Base-by-base conservation (phyloP, 306 rosid species). In the Cicer arietinum region DNA sequence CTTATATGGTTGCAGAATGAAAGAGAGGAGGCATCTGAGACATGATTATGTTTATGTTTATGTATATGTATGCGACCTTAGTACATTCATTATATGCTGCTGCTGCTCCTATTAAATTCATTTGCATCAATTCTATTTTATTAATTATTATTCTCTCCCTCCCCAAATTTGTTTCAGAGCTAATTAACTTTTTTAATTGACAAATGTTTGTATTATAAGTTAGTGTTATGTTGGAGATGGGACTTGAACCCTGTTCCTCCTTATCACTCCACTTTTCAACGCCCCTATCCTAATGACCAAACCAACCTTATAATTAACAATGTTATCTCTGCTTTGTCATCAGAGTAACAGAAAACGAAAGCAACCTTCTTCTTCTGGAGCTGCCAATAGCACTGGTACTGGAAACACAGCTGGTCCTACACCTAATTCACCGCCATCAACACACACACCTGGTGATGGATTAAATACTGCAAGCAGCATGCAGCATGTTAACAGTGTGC, bases 371-470 rank as follows among this genome's bases (percentile, higher is more conserved):
- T 92, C 96, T 67, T 88, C 97, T 78, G 98, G 98, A 74, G 74
- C 93, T 77, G 96, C 91, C 77, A 91, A 91, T 85, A 93, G 98
- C 86, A 93, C 98, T 48, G 97, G 98, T 77, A 93, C 98, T 47
- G 97, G 93, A 86, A 91, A 89, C 81, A 87, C 98, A 45, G 82
- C 83, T 61, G 98, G 91, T 44, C 97, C 92, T 78, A 88, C 97
- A 11, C 88, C 97, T 62, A 89, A 80, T 81, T 93, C 98, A 63
- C 97, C 92, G 64, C 87, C 93, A 78, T 93, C 98, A 68, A 90
- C 98, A 18, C 98, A 93, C 73, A 86, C 97, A 65, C 96, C 96
- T 50, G 96, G 93, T 46, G 96, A 93, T 48, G 92, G 86, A 79
- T 81, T 86, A 75, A 79, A 83, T 77, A 83, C 92, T 56, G 87